Evolutionary conservation across 2,329 filamentous ascomycete species (phyloP), one percentile per base, ranked within the genome.

Genomic region (Pseudocercospora vitis): DNA sequence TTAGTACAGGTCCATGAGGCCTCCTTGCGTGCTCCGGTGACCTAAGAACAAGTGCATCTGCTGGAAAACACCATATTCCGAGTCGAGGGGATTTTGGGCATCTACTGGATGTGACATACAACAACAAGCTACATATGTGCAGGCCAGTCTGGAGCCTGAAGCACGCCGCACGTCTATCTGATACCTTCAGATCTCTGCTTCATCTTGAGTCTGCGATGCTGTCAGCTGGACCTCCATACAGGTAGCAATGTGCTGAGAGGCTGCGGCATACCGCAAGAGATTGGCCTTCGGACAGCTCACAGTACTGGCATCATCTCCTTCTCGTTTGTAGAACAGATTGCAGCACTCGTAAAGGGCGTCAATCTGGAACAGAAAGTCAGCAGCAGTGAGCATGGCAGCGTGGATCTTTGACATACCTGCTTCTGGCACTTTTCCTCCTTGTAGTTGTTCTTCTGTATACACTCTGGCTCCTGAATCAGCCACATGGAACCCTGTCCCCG

Each of bases 11-110:
- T 86, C 80, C 74, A 63, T 57, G 79, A 76, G 86, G 79, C 81
- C 88, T 91, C 87, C 57, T 77, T 78, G 89, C 91, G 92, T 89
- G 94, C 94, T 99, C 91, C 91, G 89, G 91, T 88, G 81, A 88
- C 88, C 92, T 87, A 89, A 95, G 89, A 88, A 71, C 78, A 55
- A 78, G 78, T 74, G 74, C 77, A 78, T 80, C 52, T 60, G 58
- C 56, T 84, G 70, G 74, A 65, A 68, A 87, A 82, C 82, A 42
- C 82, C 74, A 73, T 68, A 67, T 68, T 73, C 68, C 56, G 57
- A 72, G 68, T 81, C 78, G 62, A 61, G 62, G 68, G 72, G 62
- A 68, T 70, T 58, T 65, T 67, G 71, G 74, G 73, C 69, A 62
- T 68, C 72, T 69, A 71, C 69, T 68, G 66, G 68, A 69, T 72